Conservation (phyloP, 2,329 filamentous ascomycete genomes). For the Cytospora piceicola region DNA sequence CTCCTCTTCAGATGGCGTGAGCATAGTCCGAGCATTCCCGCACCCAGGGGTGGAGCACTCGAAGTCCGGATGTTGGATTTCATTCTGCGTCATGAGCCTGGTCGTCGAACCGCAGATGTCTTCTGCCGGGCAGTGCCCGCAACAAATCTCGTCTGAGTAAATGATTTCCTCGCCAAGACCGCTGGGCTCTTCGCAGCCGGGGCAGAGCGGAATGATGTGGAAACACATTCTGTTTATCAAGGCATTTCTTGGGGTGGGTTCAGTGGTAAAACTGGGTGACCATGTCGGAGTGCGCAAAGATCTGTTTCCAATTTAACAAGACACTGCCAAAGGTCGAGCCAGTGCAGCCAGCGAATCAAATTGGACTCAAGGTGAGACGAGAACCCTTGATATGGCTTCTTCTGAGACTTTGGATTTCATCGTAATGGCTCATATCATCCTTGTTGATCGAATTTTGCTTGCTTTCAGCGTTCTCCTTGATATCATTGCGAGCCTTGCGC, state of each 20-base stretch:
- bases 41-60: constrained; percentile 29
- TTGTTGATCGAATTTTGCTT: too few relatives aligned
- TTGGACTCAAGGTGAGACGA: too few relatives aligned
- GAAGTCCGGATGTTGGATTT: constrained; percentile 26
- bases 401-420: too few relatives aligned
- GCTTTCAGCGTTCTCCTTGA: too few relatives aligned
- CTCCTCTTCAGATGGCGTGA: constrained; percentile 18
- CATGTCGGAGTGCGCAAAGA: too few relatives aligned
- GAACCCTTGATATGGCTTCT: too few relatives aligned
- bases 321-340: too few relatives aligned
- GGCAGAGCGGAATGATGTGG: constrained; percentile 29
- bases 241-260: neutral
- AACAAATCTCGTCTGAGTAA: constrained; percentile 26
- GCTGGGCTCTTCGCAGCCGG: constrained; percentile 28
- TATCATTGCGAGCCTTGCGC: too few relatives aligned
- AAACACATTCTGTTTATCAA: constrained; percentile 24
- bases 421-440: too few relatives aligned
- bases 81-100: constrained; percentile 25
- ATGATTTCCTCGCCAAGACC: constrained; percentile 30
- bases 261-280: too few relatives aligned
- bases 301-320: too few relatives aligned
- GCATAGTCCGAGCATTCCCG: neutral
- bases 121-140: constrained; percentile 20
- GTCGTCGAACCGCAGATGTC: constrained; percentile 25
- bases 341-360: too few relatives aligned